phyloP scores from a whole-genome alignment of 1,139 yeast genomes.

The Taphrina communis region DNA sequence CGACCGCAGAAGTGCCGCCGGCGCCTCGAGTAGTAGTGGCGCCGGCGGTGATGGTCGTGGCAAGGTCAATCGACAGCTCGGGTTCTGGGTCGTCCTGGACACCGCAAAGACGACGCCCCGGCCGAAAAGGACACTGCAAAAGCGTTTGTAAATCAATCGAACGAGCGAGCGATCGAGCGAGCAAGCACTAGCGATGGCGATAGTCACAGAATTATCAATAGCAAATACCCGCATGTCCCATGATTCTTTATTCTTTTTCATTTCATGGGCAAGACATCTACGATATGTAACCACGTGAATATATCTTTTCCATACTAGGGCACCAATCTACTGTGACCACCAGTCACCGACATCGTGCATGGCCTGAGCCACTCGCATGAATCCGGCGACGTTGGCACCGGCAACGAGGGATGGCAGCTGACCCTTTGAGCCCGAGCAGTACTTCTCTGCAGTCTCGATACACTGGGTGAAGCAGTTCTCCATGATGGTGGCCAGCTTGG shows the following conservation, averaged over 20 bases:
- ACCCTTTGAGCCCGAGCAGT: conserved; percentile 70
- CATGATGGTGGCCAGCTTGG: conserved; percentile 88
- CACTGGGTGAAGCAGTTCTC: conserved; percentile 90
- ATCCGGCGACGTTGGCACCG: conserved; percentile 99
- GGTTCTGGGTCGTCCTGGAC: conserved; percentile 20
- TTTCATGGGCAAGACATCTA: background rate
- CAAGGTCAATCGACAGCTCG: conserved; percentile 6
- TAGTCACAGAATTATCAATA: no score
- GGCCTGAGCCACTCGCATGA: conserved; percentile 96
- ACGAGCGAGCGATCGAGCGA: no score
- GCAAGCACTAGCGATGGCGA: background rate
- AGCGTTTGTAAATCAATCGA: background rate
- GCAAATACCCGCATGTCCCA: no score
- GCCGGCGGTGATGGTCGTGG: background rate
- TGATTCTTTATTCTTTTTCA: background rate
- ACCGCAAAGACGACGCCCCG: conserved; percentile 5
- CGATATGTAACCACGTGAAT: conserved; percentile 11
- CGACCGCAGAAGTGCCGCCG: no score
- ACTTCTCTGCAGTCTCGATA: conserved; percentile 81
- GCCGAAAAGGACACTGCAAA: background rate
- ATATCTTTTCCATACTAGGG: background rate
- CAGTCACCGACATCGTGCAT: conserved; percentile 97
- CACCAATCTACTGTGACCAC: conserved; percentile 44
- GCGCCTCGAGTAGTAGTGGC: no score
- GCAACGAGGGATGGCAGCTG: conserved; percentile 89